Percentiles rank a stretch among this genome's conserved stretches.
Evolutionary conservation across 352 stramenopile species (phyloP).

Genomic region (Thalassiosira exigua): DNA sequence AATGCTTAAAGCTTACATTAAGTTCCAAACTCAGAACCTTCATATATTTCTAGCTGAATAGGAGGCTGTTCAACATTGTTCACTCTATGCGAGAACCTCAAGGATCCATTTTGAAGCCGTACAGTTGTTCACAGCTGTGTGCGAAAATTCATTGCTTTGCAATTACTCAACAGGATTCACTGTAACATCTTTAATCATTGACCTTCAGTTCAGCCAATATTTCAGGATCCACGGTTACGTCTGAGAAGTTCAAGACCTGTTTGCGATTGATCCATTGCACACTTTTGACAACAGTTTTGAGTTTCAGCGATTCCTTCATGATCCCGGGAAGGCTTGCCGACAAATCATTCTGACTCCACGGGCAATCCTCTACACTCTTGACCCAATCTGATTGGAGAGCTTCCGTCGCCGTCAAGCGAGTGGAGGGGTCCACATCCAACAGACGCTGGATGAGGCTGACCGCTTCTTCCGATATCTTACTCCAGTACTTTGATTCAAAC

Average conservation of each 20-base stretch:
- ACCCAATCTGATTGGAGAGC: conserved; percentile 58
- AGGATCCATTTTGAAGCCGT: too few species aligned
- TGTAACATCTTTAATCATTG: too few species aligned
- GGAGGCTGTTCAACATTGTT: too few species aligned
- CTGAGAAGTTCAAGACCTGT: too few species aligned
- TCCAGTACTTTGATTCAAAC: conserved; percentile 69
- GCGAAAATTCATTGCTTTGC: too few species aligned
- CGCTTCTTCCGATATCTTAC: conserved; percentile 85
- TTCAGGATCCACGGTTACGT: too few species aligned
- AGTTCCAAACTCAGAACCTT: background rate
- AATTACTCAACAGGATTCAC: too few species aligned
- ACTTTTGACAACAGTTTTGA: background rate
- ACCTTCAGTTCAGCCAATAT: too few species aligned
- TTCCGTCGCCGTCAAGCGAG: conserved; percentile 87
- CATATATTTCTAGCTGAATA: background rate
- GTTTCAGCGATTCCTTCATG: conserved; percentile 1
- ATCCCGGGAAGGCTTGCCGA: conserved; percentile 7
- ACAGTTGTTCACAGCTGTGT: too few species aligned
- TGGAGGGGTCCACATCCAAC: conserved; percentile 89
- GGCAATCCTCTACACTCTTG: conserved; percentile 5
- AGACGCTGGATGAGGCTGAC: conserved; percentile 93
- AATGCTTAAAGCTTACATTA: background rate
- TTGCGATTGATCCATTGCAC: too few species aligned
- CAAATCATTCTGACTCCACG: conserved; percentile 6
- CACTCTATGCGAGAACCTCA: too few species aligned